Evolutionary conservation across 202 grass and related monocot genomes (phyloP), one percentile per base, ranked within the genome.

Genomic region (Digitaria exilis): DNA sequence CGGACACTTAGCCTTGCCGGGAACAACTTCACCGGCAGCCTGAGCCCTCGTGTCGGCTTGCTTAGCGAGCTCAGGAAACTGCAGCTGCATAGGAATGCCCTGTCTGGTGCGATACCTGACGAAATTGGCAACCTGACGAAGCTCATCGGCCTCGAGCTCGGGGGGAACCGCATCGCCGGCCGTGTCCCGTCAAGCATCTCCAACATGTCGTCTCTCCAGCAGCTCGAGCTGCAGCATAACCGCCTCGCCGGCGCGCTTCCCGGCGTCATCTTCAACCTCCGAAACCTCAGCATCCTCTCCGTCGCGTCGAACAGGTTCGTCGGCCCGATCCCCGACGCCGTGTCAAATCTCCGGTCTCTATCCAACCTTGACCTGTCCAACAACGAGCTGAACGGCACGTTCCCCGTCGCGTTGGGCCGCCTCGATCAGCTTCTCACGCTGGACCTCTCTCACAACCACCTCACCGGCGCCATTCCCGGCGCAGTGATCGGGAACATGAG

Each of bases 391-490:
- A 88, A 84, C 64, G 90, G 95, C 9, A 82, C 88, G 2, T 80
- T 98, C 42, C 95, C 95, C 39, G 84, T 4, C 24, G 82, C 65
- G 22, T 29, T 95, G 79, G 76, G 76, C 22, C 77, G 69, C 45
- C 84, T 91, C 3, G 51, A 57, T 16, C 76, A 83, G 26, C 88
- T 98, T 7, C 81, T 98, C n/a, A 78, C 22, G 44, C 58, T 97
- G 22, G 95, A 97, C 85, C 84, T 97, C 73, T 95, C 95, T 6
- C 77, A 90, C 80, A 97, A 97, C 84, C 81, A 50, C 28, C 64
- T 97, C 82, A 58, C 80, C 19, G 95, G 90, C 34, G 48, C 35
- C 11, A 88, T 95, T 71, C 88, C 95, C 6, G 84, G 87, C 76
- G 77, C 61, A 6, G 84, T 88, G 69, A 78, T 94, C 45, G 71